Percentiles rank a stretch among this genome's conserved stretches.
Evolutionary conservation across 495 filamentous ascomycete species (phyloP).

Genomic region (Tetracladium setigerum): DNA sequence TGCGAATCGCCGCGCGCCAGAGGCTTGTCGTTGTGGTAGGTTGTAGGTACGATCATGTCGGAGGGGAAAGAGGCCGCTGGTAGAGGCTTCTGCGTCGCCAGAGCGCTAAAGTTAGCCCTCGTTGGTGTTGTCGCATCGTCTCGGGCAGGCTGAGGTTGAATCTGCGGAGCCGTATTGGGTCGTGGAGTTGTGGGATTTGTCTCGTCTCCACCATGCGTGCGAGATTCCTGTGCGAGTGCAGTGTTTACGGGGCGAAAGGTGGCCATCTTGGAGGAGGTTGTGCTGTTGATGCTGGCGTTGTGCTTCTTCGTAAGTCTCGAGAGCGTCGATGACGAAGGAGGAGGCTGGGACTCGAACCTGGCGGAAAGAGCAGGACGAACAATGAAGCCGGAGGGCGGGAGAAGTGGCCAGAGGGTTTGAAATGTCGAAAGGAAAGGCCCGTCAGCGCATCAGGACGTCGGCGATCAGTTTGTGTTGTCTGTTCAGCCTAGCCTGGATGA

Average conservation of each 20-base stretch:
- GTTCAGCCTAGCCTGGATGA: conserved; percentile 5
- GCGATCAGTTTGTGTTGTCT: not conserved
- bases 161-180: conserved; percentile 34
- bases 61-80: conserved; percentile 47
- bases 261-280: conserved; percentile 17
- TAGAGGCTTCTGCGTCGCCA: conserved; percentile 51
- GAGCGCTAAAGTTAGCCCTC: conserved; percentile 46
- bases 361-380: conserved; percentile 1
- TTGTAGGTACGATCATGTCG: conserved; percentile 39
- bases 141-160: conserved; percentile 25
- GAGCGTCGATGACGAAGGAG: conserved; percentile 5
- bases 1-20: conserved; percentile 51
- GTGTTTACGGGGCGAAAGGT: conserved; percentile 75
- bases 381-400: conserved; percentile 7
- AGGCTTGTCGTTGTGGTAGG: conserved; percentile 28
- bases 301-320: not conserved
- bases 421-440: conserved; percentile 1
- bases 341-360: conserved; percentile 11
- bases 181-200: conserved; percentile 58
- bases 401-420: conserved; percentile 1
- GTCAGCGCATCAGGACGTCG: conserved; percentile 13
- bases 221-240: conserved; percentile 43
- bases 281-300: not conserved
- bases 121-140: conserved; percentile 56
- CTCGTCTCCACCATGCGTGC: conserved; percentile 34